phyloP scores from a whole-genome alignment of 129 eudicot genomes.

The Glebionis coronaria region DNA sequence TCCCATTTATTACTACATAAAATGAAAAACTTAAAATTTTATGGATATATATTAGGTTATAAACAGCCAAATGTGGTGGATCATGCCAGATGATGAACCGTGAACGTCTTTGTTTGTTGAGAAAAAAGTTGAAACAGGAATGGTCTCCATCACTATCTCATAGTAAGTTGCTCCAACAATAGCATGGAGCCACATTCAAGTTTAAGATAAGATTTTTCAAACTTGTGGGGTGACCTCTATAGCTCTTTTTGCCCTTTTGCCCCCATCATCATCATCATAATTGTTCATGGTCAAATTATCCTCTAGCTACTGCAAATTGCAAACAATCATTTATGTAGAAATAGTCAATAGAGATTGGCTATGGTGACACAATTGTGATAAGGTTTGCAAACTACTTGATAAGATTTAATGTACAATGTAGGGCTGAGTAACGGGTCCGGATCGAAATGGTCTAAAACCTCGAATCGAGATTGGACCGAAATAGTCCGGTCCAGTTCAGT shows the following conservation, averaged over 20 bases:
- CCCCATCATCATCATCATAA: neutral
- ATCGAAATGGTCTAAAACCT: no score
- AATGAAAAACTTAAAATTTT: no score
- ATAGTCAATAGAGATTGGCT: no score
- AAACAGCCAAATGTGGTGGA: neutral
- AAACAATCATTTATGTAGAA: no score
- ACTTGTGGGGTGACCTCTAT: conserved; percentile 10
- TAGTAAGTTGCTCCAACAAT: conserved; percentile 22
- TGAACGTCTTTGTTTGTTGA: neutral
- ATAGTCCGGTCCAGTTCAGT: no score
- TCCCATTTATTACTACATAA: no score
- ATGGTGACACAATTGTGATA: no score
- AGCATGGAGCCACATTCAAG: conserved; percentile 13
- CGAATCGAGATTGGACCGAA: no score
- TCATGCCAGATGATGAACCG: neutral
- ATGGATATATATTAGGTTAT: neutral
- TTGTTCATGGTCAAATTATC: neutral
- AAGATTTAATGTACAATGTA: no score
- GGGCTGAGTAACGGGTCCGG: no score
- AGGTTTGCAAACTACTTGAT: no score
- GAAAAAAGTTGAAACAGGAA: neutral
- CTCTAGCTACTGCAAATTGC: no score
- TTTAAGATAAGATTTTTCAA: conserved; percentile 30
- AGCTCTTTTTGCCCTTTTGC: neutral
- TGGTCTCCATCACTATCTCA: conserved; percentile 13